phyloP scores from a whole-genome alignment of 352 stramenopile species.

The Halophytophthora polymorphica region DNA sequence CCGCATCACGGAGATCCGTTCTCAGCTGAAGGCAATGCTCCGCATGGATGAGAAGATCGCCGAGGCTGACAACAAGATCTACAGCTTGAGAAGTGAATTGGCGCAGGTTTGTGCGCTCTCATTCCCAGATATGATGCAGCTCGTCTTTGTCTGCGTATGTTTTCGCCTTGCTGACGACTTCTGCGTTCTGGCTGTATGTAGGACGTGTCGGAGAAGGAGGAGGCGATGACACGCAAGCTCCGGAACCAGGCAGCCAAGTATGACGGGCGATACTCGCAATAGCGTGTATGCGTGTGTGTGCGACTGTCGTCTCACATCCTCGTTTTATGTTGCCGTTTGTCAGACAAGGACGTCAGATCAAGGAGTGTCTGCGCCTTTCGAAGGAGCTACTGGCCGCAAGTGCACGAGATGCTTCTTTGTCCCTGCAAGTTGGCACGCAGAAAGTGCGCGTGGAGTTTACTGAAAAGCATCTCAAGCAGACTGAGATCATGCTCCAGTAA shows the following conservation, averaged over 20 bases:
- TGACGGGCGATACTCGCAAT: conserved; percentile 1
- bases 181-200: conserved; percentile 11
- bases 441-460: conserved; percentile 71
- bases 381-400: conserved; percentile 47
- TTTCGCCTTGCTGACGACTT: not conserved
- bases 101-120: conserved; percentile 38
- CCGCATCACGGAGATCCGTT: conserved; percentile 65
- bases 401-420: conserved; percentile 50
- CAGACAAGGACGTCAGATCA: conserved; percentile 71
- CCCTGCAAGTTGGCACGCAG: conserved; percentile 54
- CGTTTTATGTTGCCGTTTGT: not conserved
- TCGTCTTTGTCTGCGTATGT: not conserved
- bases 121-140: too few species aligned
- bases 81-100: conserved; percentile 67
- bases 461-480: conserved; percentile 53
- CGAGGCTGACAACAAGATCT: conserved; percentile 67
- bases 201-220: conserved; percentile 77
- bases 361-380: conserved; percentile 51
- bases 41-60: conserved; percentile 74
- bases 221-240: conserved; percentile 71
- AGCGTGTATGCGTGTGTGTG: conserved; percentile 1
- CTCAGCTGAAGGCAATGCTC: conserved; percentile 63
- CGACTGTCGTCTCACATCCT: conserved; percentile 5
- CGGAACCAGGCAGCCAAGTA: conserved; percentile 68
- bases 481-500: conserved; percentile 45